phyloP scores from a whole-genome alignment of 768 basidiomycete species.

The Agaricus subrufescens region DNA sequence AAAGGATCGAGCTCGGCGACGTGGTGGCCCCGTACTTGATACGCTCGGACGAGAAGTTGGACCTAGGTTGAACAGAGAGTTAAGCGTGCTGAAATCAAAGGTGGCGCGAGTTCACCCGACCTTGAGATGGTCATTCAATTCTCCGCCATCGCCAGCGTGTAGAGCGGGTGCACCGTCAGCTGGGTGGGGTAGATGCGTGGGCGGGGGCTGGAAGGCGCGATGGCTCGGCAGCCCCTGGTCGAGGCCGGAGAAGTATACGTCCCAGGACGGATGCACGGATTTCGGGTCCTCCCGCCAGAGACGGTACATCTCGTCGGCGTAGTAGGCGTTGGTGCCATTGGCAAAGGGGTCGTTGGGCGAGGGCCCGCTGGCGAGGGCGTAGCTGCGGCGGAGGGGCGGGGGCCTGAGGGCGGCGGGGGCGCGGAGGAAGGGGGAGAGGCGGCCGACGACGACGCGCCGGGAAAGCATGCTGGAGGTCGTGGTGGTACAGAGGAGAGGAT shows the following conservation, averaged over 20 bases:
- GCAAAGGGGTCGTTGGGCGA: conserved; percentile 86
- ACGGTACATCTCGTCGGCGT: conserved; percentile 95
- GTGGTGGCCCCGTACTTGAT: conserved; percentile 98
- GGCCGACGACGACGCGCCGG: conserved; percentile 5
- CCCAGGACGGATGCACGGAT: conserved; percentile 93
- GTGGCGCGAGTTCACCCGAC: conserved; percentile 32
- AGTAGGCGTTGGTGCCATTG: conserved; percentile 92
- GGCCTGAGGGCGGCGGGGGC: neutral
- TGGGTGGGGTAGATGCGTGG: conserved; percentile 60
- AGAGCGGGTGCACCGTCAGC: conserved; percentile 79
- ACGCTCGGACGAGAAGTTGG: conserved; percentile 96
- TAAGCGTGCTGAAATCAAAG: conserved; percentile 4
- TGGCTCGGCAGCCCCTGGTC: conserved; percentile 79
- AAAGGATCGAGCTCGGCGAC: conserved; percentile 94
- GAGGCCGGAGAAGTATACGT: conserved; percentile 89
- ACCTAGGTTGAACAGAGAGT: conserved; percentile 45
- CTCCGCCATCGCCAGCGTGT: conserved; percentile 61
- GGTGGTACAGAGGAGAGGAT: neutral
- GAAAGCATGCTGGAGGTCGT: conserved; percentile 4
- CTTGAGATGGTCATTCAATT: conserved; percentile 93
- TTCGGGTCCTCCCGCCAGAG: conserved; percentile 87
- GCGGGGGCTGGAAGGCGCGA: conserved; percentile 85
- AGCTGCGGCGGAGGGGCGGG: neutral
- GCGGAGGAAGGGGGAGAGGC: conserved; percentile 1
- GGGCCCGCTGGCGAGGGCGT: conserved; percentile 28